Base-by-base conservation (phyloP, 345 rosid species). In the Diplotaxis tenuifolia region DNA sequence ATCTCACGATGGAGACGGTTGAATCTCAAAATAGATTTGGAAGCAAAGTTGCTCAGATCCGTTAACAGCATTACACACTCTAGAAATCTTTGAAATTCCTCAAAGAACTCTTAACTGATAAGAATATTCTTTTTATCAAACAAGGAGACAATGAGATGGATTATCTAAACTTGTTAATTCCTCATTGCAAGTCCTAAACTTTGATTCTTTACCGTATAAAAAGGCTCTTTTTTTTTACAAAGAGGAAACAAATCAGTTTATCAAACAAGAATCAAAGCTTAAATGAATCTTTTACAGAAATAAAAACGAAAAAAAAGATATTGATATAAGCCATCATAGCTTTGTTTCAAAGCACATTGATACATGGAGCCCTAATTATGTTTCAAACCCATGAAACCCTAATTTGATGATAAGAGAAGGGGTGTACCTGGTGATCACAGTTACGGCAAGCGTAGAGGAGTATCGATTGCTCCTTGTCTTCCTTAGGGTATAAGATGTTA, bases 361-460 rank as follows among this genome's bases (percentile, higher is more conserved):
- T n/a, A n/a, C n/a, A n/a, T n/a, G n/a, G n/a, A n/a, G n/a, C n/a
- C n/a, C n/a, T n/a, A n/a, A n/a, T n/a, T n/a, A n/a, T n/a, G n/a
- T n/a, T n/a, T n/a, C n/a, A 32, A 19, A 16, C 28, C 62, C 16
- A 52, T 1, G 8, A 25, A 78, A 72, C 78, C 81, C 75, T 73
- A 73, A 67, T 20, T 10, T 21, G 9, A 31, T 2, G 0, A n/a
- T n/a, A 70, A 59, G 62, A 67, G 15, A 53, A 0, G 20, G 28
- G 57, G 36, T 22, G 18, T 34, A 85, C 96, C 90, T 89, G 96
- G 75, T 88, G 92, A 76, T 91, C 94, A 75, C 97, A 91, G 65
- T 87, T 91, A 67, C 90, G 97, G 76, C 95, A 91, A 32, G 97
- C 92, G 68, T 83, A 88, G 70, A 88, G 87, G 21, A 88, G 90